phyloP scores from a whole-genome alignment of 805 yeast species.

The Zygosaccharomyces gambellarensis region DNA sequence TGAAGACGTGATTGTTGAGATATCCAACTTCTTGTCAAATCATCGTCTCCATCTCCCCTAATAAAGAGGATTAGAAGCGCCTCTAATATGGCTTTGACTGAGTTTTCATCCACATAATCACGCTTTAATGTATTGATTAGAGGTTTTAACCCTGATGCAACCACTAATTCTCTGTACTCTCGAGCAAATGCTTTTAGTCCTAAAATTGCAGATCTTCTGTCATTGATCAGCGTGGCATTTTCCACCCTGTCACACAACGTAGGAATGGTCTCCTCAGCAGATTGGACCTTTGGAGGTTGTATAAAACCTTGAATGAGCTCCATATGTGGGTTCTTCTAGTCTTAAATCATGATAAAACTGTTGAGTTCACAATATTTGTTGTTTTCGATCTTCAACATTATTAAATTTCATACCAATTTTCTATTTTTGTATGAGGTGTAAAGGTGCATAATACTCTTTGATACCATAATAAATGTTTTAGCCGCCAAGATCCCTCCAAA shows the following conservation, averaged over 20 bases:
- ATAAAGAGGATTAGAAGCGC: slow-evolving; percentile 78
- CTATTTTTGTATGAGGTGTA: not conserved
- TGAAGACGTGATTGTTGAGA: slow-evolving; percentile 68
- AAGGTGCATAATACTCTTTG: not conserved
- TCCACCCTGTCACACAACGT: slow-evolving; percentile 82
- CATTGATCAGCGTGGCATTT: slow-evolving; percentile 76
- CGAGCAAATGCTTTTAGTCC: slow-evolving; percentile 86
- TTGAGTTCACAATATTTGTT: not conserved
- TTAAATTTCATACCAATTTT: not conserved
- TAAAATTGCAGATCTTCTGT: slow-evolving; percentile 85
- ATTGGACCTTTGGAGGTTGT: slow-evolving; percentile 47
- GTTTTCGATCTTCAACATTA: not conserved
- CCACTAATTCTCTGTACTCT: slow-evolving; percentile 83
- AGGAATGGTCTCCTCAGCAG: slow-evolving; percentile 79
- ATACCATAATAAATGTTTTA: not conserved
- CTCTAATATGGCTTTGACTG: slow-evolving; percentile 76
- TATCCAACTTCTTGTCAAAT: slow-evolving; percentile 63
- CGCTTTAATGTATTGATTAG: slow-evolving; percentile 59
- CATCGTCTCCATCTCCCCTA: slow-evolving; percentile 59
- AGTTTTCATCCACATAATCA: slow-evolving; percentile 65
- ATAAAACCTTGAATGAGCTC: slow-evolving; percentile 40
- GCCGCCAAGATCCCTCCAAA: not conserved
- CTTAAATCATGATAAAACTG: not conserved
- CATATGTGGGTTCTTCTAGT: slow-evolving; percentile 24
- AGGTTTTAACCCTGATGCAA: slow-evolving; percentile 78